phyloP scores from a whole-genome alignment of 768 basidiomycete species.

The Suillus subalutaceus region DNA sequence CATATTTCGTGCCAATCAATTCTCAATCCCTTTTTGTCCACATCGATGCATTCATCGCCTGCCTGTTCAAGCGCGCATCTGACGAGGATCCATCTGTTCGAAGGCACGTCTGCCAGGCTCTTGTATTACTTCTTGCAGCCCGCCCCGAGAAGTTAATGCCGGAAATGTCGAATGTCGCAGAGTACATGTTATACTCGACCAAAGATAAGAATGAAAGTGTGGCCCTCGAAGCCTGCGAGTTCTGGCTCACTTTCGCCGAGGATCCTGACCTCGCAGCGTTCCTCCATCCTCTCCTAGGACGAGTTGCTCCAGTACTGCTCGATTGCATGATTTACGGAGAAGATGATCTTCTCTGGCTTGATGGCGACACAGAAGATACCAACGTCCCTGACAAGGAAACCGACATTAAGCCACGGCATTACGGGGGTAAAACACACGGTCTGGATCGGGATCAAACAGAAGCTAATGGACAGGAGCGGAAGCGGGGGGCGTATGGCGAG shows the following conservation, averaged over 20 bases:
- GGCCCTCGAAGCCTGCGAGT: slow-evolving; percentile 98
- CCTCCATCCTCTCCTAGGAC: slow-evolving; percentile 84
- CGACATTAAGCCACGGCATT: slow-evolving; percentile 96
- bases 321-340: slow-evolving; percentile 98
- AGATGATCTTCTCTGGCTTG: slow-evolving; percentile 93
- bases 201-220: slow-evolving; percentile 97
- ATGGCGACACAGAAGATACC: slow-evolving; percentile 89
- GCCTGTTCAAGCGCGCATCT: slow-evolving; percentile 92
- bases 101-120: slow-evolving; percentile 92
- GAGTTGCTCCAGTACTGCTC: slow-evolving; percentile 92
- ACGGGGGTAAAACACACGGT: slow-evolving; percentile 83
- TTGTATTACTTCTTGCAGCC: slow-evolving; percentile 89
- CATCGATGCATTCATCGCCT: slow-evolving; percentile 92
- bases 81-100: slow-evolving; percentile 95
- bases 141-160: slow-evolving; percentile 97
- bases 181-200: slow-evolving; percentile 98
- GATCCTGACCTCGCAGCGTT: slow-evolving; percentile 85
- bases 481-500: slow-evolving; percentile 72
- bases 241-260: slow-evolving; percentile 99
- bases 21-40: slow-evolving; percentile 87
- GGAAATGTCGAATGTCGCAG: slow-evolving; percentile 92
- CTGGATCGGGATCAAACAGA: slow-evolving; percentile 66
- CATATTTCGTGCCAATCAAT: slow-evolving; percentile 88
- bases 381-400: slow-evolving; percentile 89
- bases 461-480: slow-evolving; percentile 40